Evolutionary conservation across 2,329 filamentous ascomycete genomes (phyloP).

Genomic region (Fusarium verticillioides): DNA sequence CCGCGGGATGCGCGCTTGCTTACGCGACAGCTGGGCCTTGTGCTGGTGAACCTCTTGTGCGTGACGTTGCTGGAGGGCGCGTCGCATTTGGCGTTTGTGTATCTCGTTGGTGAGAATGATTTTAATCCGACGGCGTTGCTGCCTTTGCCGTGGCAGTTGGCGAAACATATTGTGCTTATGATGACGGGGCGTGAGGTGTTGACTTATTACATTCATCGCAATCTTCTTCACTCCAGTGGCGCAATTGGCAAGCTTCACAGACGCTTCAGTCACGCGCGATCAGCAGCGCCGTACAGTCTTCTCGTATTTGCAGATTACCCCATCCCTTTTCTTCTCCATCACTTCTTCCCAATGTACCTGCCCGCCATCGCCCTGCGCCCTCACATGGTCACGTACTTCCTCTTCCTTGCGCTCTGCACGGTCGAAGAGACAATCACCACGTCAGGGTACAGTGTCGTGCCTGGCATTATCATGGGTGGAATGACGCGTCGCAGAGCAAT

Average conservation of each 20-base stretch:
- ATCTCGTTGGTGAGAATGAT: constrained; percentile 51
- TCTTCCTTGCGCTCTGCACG: constrained; percentile 71
- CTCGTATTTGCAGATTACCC: constrained; percentile 76
- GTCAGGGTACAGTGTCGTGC: constrained; percentile 73
- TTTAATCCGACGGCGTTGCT: constrained; percentile 62
- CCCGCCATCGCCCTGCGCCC: constrained; percentile 73
- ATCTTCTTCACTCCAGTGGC: constrained; percentile 68
- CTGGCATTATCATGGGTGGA: constrained; percentile 64
- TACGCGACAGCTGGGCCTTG: constrained; percentile 53
- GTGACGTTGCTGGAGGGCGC: constrained; percentile 57
- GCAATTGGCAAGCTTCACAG: constrained; percentile 56
- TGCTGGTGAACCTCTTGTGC: constrained; percentile 58
- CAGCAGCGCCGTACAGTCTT: constrained; percentile 69
- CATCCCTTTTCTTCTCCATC: constrained; percentile 68
- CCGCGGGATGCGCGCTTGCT: constrained; percentile 54
- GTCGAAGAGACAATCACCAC: constrained; percentile 74
- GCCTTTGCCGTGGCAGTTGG: constrained; percentile 64
- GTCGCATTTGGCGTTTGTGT: constrained; percentile 52
- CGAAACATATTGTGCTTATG: constrained; percentile 60
- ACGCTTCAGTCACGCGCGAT: constrained; percentile 62
- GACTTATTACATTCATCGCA: constrained; percentile 80
- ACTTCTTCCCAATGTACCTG: constrained; percentile 73
- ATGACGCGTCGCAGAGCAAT: constrained; percentile 55
- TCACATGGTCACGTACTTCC: constrained; percentile 77
- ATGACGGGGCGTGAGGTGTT: constrained; percentile 65